Conservation (phyloP, 2,329 filamentous ascomycete genomes). For the Neospermospora avenae region DNA sequence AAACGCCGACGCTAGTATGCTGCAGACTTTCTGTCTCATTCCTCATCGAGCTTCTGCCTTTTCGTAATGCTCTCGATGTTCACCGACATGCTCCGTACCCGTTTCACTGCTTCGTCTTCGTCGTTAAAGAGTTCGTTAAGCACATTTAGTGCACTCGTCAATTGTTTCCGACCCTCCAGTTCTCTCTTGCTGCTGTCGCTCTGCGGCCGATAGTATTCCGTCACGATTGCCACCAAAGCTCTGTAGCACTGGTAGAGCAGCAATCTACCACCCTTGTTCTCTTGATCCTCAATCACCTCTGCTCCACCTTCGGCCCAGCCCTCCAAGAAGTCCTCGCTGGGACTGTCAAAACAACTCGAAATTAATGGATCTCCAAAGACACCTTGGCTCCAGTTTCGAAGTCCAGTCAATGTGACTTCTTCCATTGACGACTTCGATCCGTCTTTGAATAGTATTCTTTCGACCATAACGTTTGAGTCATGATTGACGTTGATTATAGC, state of each 20-base stretch:
- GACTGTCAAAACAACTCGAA: constrained; percentile 45
- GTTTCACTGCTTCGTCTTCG: constrained; percentile 24
- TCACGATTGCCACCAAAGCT: constrained; percentile 49
- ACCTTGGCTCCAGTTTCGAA: constrained; percentile 57
- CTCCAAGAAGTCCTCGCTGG: constrained; percentile 44
- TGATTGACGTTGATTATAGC: constrained; percentile 53
- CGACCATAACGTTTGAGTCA: constrained; percentile 49
- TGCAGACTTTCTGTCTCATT: constrained; percentile 10
- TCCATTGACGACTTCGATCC: constrained; percentile 7
- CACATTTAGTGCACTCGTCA: constrained; percentile 46
- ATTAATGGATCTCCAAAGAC: constrained; percentile 60
- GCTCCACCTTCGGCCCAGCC: constrained; percentile 39
- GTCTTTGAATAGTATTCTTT: constrained; percentile 15
- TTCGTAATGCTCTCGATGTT: constrained; percentile 20
- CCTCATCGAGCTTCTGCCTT: constrained; percentile 20
- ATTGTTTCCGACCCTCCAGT: constrained; percentile 49
- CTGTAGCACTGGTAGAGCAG: constrained; percentile 59
- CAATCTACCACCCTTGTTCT: constrained; percentile 45
- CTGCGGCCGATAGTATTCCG: constrained; percentile 52
- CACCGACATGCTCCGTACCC: constrained; percentile 22
- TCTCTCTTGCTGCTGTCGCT: constrained; percentile 48
- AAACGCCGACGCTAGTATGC: constrained; percentile 22
- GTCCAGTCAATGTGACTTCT: constrained; percentile 41
- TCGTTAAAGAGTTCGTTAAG: constrained; percentile 39
- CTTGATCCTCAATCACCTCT: constrained; percentile 42